Conservation (phyloP, 805 yeast species). For the Gaillardinia entomophila region DNA sequence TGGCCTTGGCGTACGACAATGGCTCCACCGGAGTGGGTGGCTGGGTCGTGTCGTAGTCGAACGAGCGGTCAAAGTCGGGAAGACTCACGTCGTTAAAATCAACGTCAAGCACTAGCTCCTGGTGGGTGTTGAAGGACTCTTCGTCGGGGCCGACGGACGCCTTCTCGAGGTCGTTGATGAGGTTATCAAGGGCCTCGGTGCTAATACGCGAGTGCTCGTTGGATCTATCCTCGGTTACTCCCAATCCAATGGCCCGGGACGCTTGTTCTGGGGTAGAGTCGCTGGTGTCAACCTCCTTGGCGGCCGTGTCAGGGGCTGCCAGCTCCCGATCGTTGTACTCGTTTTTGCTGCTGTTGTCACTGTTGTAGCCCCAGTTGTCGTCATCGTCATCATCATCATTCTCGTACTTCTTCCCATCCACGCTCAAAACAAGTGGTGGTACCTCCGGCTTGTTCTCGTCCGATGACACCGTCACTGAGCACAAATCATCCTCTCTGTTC, state of each 20-base stretch:
- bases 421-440: too few relatives aligned
- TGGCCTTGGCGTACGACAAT: neutral
- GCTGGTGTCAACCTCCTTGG: too few relatives aligned
- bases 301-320: too few relatives aligned
- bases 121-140: neutral
- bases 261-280: neutral
- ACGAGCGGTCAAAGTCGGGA: neutral
- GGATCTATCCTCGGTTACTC: neutral
- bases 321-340: neutral
- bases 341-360: slow-evolving; percentile 2
- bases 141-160: slow-evolving; percentile 22
- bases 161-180: slow-evolving; percentile 75
- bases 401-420: slow-evolving; percentile 5
- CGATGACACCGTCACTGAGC: too few relatives aligned
- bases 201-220: neutral
- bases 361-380: slow-evolving; percentile 23
- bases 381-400: slow-evolving; percentile 7
- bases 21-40: neutral
- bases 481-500: too few relatives aligned
- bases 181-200: slow-evolving; percentile 37
- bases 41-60: neutral
- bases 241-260: neutral
- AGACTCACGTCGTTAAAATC: neutral
- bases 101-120: neutral
- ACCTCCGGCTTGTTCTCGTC: too few relatives aligned